Conservation (phyloP, 345 rosid genomes). For the Lepidium africanum region DNA sequence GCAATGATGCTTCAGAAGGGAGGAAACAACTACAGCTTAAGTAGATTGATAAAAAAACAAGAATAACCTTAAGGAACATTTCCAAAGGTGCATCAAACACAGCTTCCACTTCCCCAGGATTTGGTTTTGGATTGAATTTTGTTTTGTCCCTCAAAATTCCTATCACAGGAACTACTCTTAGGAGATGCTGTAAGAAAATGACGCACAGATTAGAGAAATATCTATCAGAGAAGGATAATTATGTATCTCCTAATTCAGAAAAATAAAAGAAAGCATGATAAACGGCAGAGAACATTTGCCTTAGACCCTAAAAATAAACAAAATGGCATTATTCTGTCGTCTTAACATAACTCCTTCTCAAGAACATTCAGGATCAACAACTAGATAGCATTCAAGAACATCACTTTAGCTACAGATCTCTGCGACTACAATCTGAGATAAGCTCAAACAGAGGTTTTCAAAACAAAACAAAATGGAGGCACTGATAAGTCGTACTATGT, state of each 20-base stretch:
- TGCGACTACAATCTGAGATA: neutral
- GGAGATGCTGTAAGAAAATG: constrained; percentile 62
- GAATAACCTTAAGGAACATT: constrained; percentile 74
- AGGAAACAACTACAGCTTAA: neutral
- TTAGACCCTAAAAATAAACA: neutral
- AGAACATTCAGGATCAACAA: neutral
- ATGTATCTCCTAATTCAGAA: neutral
- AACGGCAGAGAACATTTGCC: neutral
- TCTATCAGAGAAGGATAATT: neutral
- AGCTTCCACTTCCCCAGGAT: constrained; percentile 80
- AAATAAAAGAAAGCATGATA: neutral
- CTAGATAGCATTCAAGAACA: neutral
- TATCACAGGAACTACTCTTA: constrained; percentile 80
- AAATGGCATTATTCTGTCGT: neutral
- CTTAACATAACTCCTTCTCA: neutral
- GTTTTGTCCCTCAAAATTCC: constrained; percentile 55
- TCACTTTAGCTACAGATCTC: neutral
- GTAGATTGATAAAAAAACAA: constrained; percentile 10
- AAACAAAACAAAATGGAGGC: neutral
- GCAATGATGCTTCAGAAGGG: neutral
- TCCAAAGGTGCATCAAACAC: constrained; percentile 90
- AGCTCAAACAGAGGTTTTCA: neutral
- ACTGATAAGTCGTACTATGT: neutral
- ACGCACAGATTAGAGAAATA: neutral
- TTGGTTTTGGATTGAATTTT: constrained; percentile 57